Base-by-base conservation (phyloP, 1,139 yeast species). In the Suhomyces maxii region DNA sequence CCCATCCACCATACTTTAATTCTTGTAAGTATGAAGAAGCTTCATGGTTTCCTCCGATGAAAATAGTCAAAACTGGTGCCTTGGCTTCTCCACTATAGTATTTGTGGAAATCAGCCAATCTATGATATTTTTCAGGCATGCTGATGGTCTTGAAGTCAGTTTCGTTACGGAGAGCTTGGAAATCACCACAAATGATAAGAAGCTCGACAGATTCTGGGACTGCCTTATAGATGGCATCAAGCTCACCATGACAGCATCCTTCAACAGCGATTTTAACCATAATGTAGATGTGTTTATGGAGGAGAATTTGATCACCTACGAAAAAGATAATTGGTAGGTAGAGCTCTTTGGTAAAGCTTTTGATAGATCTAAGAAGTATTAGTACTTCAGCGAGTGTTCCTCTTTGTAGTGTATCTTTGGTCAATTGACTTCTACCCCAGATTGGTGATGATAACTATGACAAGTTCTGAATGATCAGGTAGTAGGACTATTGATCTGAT, bases 11-110 rank as follows among this genome's bases (percentile, higher is more conserved):
- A 60, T 77, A 80, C 52, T 81, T 82, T 49, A 91, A 67, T 56
- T 88, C 91, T 54, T 80, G 76, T 53, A 93, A 60, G 62, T 87
- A 89, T 50, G 84, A 80, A 47, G 95, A 86, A 8, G 95, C 83
- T 61, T 93, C 99, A 59, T 93, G 99, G 65, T 93, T 93, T 0
- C 99, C 99, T 3, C 99, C 99, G 39, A 95, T 81, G 55, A 93
- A 86, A 0, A 93, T 56, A 0, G 99, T 93, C 37, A 83, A 65
- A 2, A 86, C 75, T 0, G 97, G 96, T 0, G 97, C 97, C 31
- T 48, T 63, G 41, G 67, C 69, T 12, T 54, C 53, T 0, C 95
- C 93, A 1, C 64, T 62, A 57, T 88, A 89, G 64, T 91, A 93
- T 26, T 78, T 68, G 45, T 79, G 82, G 63, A 93, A 93, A 58